These are phyloP conservation scores for Trichoderma sp. DNA, from an alignment of 2,329 filamentous ascomycete species.

Conservation along the genomic window DNA sequence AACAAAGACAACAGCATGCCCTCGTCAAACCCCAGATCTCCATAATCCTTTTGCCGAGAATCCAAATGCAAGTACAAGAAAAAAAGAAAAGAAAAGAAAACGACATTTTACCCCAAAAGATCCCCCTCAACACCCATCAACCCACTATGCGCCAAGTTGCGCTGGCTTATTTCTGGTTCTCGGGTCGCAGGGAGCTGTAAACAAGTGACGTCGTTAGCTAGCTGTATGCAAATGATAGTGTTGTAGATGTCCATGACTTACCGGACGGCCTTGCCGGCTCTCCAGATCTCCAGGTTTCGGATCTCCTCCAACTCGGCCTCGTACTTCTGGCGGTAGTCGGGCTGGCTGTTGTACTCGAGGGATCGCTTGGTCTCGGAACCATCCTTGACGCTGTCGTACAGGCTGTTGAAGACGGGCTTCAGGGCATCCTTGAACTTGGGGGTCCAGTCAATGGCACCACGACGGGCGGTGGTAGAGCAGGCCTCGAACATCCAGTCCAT, in stretches of 20 bases:
- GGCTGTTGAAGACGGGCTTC: constrained; percentile 97
- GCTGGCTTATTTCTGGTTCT: constrained; percentile 64
- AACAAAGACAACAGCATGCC: constrained; percentile 12
- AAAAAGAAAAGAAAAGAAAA: neutral
- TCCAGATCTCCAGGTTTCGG: constrained; percentile 97
- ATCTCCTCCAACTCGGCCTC: constrained; percentile 99
- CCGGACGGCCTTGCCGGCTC: constrained; percentile 95
- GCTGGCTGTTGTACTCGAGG: constrained; percentile 93
- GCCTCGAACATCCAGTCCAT: constrained; percentile 99
- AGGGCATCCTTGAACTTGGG: constrained; percentile 95
- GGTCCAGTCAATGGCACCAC: constrained; percentile 98
- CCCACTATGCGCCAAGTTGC: neutral
- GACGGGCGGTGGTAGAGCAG: constrained; percentile 97
- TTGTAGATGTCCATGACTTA: constrained; percentile 39
- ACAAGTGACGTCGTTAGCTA: constrained; percentile 25
- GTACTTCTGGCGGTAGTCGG: constrained; percentile 95
- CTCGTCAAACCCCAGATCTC: constrained; percentile 16
- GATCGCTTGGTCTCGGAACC: constrained; percentile 94
- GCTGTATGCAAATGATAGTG: neutral
- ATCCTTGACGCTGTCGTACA: constrained; percentile 89
- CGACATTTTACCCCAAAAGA: neutral
- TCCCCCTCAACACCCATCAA: constrained; percentile 4
- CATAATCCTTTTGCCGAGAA: constrained; percentile 11
- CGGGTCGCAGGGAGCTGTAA: constrained; percentile 69
- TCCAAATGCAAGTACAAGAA: constrained; percentile 16